These are phyloP conservation scores for Inonotus obliquus DNA, from an alignment of 1,284 basidiomycete genomes.

Conservation along the genomic window DNA sequence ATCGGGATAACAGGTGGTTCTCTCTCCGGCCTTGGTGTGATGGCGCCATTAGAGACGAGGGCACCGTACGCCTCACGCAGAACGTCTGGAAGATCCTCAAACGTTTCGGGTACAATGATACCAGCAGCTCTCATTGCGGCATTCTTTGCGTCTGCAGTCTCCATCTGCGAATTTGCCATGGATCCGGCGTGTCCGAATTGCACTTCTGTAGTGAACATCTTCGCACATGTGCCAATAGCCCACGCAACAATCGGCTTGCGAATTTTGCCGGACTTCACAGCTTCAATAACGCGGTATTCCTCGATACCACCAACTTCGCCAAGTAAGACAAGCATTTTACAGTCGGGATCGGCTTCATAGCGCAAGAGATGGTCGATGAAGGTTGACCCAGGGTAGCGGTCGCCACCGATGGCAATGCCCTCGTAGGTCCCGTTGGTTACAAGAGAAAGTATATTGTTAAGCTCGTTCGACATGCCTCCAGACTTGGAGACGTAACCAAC, in stretches of 20 bases:
- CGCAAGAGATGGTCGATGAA: slow-evolving; percentile 99
- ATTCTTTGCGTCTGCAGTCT: slow-evolving; percentile 99
- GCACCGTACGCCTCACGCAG: slow-evolving; percentile 83
- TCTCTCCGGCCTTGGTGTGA: slow-evolving; percentile 74
- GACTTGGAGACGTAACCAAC: slow-evolving; percentile 99
- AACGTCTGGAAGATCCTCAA: slow-evolving; percentile 89
- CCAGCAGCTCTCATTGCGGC: slow-evolving; percentile 91
- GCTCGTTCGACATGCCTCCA: slow-evolving; percentile 99
- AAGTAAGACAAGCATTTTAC: slow-evolving; percentile 98
- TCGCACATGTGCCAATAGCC: slow-evolving; percentile 99
- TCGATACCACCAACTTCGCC: slow-evolving; percentile 99
- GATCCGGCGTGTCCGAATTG: slow-evolving; percentile 99
- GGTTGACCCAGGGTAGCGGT: slow-evolving; percentile 96
- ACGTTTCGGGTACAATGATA: slow-evolving; percentile 96
- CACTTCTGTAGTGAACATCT: slow-evolving; percentile 99
- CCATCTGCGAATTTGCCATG: slow-evolving; percentile 96
- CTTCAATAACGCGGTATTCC: slow-evolving; percentile 98
- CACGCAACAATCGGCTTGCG: slow-evolving; percentile 99
- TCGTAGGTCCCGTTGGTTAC: slow-evolving; percentile 99
- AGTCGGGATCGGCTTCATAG: slow-evolving; percentile 95
- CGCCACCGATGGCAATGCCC: slow-evolving; percentile 99
- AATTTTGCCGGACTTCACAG: slow-evolving; percentile 91
- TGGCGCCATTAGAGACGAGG: slow-evolving; percentile 69
- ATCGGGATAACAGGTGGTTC: slow-evolving; percentile 96
- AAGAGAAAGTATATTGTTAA: slow-evolving; percentile 99